Evolutionary conservation across 2,329 filamentous ascomycete species (phyloP), one percentile per base, ranked within the genome.

Genomic region (Calonectria honghensis): DNA sequence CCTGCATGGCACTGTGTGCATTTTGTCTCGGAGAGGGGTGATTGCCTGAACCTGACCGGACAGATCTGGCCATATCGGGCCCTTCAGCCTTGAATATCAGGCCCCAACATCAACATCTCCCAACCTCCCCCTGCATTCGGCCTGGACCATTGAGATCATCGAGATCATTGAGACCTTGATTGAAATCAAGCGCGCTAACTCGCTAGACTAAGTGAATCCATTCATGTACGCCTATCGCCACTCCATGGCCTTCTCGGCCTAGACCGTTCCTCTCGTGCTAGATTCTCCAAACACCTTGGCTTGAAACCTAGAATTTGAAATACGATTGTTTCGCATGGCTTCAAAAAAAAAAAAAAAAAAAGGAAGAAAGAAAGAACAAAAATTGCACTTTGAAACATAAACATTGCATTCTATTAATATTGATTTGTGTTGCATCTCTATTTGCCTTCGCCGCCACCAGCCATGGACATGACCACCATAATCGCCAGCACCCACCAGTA

Each of bases 401-500:
- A 31, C 6, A 13, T 68, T 35, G 52, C 27, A 31, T 54, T 68
- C 41, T 14, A 71, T 76, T 69, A 73, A 51, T 41, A 52, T 52
- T 70, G 59, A 27, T 61, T 50, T 18, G 65, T 50, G n/a, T 14
- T 57, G 39, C n/a, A 29, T 51, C 24, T 87, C 86, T 87, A 90
- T 84, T 91, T 90, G 78, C 57, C 57, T 4, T 88, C 87, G 37
- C 88, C 90, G 68, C 90, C 89, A 59, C 89, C 88, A 65, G 88
- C 86, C 76, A 92, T 79, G 9, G 91, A 82, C 77, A 94, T 82
- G 64, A 93, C 79, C 35, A 89, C 85, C 32, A 87, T 88, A 35
- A 91, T 87, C 27, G 85, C 89, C 83, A 92, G 84, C 78, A 92
- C 82, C 92, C 92, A 94, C 92, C 92, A 94, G 82, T 94, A 94